Evolutionary conservation across 345 rosid species (phyloP).

Genomic region (Linum tenue): DNA sequence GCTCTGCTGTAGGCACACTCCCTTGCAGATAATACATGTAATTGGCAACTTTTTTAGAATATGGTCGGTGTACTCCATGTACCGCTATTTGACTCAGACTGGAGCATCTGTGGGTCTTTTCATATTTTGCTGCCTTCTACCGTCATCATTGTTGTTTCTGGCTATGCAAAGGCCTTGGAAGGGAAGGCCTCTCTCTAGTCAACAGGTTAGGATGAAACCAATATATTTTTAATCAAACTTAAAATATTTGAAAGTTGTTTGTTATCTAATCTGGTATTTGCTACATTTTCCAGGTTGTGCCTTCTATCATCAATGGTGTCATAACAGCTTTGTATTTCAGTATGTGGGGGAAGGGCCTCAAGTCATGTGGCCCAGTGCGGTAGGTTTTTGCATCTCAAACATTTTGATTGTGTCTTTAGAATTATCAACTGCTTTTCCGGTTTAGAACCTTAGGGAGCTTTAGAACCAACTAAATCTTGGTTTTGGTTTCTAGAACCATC

Average conservation of each 20-base stretch:
- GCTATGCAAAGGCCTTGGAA: constrained; percentile 92
- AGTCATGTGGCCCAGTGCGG: constrained; percentile 93
- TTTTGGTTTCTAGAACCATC: constrained; percentile 47
- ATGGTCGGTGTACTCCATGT: constrained; percentile 95
- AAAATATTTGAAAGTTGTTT: neutral
- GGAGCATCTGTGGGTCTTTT: constrained; percentile 89
- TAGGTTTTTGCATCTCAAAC: constrained; percentile 25
- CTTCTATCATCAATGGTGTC: constrained; percentile 82
- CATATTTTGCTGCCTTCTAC: constrained; percentile 75
- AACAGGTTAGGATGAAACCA: constrained; percentile 48
- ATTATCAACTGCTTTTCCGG: neutral
- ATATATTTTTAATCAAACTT: neutral
- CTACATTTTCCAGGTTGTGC: constrained; percentile 58
- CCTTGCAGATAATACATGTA: constrained; percentile 75
- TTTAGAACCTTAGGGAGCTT: too few relatives aligned
- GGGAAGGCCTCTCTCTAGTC: constrained; percentile 82
- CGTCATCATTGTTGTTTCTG: constrained; percentile 61
- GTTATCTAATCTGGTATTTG: constrained; percentile 8
- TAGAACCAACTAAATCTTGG: constrained; percentile 2
- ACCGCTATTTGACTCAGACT: constrained; percentile 60
- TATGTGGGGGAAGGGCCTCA: constrained; percentile 91
- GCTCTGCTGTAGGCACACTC: constrained; percentile 50
- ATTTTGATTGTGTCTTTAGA: neutral
- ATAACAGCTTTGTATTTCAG: constrained; percentile 87
- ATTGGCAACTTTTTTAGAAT: constrained; percentile 73